Base-by-base conservation (phyloP, 345 rosid species). In the Trapa bicornis region DNA sequence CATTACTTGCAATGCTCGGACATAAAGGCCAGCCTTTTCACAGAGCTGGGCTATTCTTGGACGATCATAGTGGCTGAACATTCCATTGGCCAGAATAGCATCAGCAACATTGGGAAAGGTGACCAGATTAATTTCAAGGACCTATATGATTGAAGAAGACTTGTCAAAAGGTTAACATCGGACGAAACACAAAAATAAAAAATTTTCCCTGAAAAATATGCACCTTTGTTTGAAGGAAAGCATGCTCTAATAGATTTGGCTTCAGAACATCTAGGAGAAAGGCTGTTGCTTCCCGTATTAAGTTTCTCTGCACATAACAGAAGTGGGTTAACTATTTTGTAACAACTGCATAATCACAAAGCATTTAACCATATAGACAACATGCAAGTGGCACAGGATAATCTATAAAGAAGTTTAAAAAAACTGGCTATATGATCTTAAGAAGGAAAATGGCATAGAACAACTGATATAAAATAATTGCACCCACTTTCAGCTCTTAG, bases 91-190 rank as follows among this genome's bases (percentile, higher is more conserved):
- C 71, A 95, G 80, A 79, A 95, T 89, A 64, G 94, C 96, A 83
- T 95, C 99, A 76, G 99, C 97, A 16, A 95, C 99, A 75, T 91
- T 95, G 5, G 99, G 97, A 73, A 87, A 95, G 61, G 97, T 95
- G 63, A 95, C 99, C 73, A 95, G 80, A 82, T 95, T 95, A 81
- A 91, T 95, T 78, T 95, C 99, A 77, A 95, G 83, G 66, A 95
- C 99, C 99, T 95, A 70, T 71, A 65, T 42, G 41, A 67, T 62
- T 53, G 11, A 65, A 57, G 69, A n/a, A 7, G 43, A 50, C 69
- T 68, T 62, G 52, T 36, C 36, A 78, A 8, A 29, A 4, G 48
- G 8, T 11, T 6, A 37, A 65, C 41, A 56, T 63, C 2, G 17
- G 7, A 35, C 37, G 11, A 29, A 48, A 37, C 5, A 33, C 6